Evolutionary conservation across 1,284 basidiomycete genomes (phyloP).

Genomic region (Phellopilus nigrolimitatus): DNA sequence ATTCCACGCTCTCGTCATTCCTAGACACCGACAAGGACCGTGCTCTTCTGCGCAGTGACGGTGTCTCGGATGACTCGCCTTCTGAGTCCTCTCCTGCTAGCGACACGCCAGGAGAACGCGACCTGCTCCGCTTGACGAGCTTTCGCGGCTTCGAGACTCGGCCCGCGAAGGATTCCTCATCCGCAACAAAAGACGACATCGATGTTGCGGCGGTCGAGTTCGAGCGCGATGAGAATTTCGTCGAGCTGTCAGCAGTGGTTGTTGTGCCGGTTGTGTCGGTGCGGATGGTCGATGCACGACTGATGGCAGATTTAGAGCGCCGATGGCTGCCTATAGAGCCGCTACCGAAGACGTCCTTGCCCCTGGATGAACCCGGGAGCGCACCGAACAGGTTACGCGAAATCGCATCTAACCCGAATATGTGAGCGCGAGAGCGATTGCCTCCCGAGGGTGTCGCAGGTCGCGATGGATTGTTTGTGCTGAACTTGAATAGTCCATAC

Average conservation of each 20-base stretch:
- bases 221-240: slow-evolving; percentile 69
- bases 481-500: slow-evolving; percentile 81
- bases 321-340: slow-evolving; percentile 60
- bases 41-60: slow-evolving; percentile 34
- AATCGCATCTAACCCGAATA: slow-evolving; percentile 81
- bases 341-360: slow-evolving; percentile 47
- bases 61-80: slow-evolving; percentile 16
- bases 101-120: slow-evolving; percentile 40
- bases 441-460: slow-evolving; percentile 75
- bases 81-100: slow-evolving; percentile 10
- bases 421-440: slow-evolving; percentile 67
- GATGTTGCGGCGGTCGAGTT: slow-evolving; percentile 57
- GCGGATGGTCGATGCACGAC: slow-evolving; percentile 57
- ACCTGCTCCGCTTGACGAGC: slow-evolving; percentile 53
- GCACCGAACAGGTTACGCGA: slow-evolving; percentile 72
- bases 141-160: slow-evolving; percentile 48
- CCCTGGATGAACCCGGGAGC: slow-evolving; percentile 54
- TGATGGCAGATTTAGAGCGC: slow-evolving; percentile 59
- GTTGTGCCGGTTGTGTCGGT: slow-evolving; percentile 52
- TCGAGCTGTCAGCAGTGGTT: slow-evolving; percentile 57
- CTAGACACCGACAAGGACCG: slow-evolving; percentile 39
- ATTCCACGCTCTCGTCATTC: slow-evolving; percentile 38
- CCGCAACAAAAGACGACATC: slow-evolving; percentile 48
- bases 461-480: slow-evolving; percentile 65
- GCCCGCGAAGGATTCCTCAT: slow-evolving; percentile 46